These are phyloP conservation scores for Elongisporangium anandrum DNA, from an alignment of 352 stramenopile species.

Conservation along the genomic window DNA sequence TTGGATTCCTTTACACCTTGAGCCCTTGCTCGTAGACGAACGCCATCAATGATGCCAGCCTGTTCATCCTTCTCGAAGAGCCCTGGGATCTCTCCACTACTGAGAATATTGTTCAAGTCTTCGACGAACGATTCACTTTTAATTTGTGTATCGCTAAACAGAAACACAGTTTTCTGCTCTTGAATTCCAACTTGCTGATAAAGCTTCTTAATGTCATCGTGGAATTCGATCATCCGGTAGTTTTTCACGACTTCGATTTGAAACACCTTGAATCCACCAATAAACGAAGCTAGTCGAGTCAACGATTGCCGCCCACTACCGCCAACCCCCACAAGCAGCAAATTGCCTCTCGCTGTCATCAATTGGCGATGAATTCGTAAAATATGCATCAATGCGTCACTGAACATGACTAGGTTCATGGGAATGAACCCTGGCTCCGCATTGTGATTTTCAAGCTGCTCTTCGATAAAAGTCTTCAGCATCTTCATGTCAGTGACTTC, in stretches of 20 bases:
- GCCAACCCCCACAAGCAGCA: constrained; percentile 91
- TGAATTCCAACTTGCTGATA: constrained; percentile 75
- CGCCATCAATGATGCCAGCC: constrained; percentile 74
- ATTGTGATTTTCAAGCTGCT: constrained; percentile 91
- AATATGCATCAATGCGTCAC: constrained; percentile 89
- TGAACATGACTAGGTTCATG: constrained; percentile 91
- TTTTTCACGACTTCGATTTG: constrained; percentile 95
- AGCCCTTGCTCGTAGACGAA: constrained; percentile 57
- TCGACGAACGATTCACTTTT: constrained; percentile 93
- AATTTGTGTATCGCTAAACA: constrained; percentile 94
- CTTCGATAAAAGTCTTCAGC: constrained; percentile 87
- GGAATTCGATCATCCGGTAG: constrained; percentile 88
- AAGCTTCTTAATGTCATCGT: constrained; percentile 92
- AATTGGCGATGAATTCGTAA: constrained; percentile 89
- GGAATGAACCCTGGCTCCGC: constrained; percentile 82
- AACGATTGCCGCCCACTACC: constrained; percentile 89
- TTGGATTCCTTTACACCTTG: constrained; percentile 87
- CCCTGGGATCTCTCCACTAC: constrained; percentile 88
- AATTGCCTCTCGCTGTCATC: constrained; percentile 84
- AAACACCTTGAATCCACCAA: constrained; percentile 87
- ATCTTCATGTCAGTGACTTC: constrained; percentile 85
- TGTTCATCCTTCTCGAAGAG: constrained; percentile 92
- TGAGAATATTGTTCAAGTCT: constrained; percentile 93
- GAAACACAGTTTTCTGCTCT: constrained; percentile 85
- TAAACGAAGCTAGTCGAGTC: constrained; percentile 85